Base-by-base conservation (phyloP, 75 land plant genomes). In the Pinus taeda region DNA sequence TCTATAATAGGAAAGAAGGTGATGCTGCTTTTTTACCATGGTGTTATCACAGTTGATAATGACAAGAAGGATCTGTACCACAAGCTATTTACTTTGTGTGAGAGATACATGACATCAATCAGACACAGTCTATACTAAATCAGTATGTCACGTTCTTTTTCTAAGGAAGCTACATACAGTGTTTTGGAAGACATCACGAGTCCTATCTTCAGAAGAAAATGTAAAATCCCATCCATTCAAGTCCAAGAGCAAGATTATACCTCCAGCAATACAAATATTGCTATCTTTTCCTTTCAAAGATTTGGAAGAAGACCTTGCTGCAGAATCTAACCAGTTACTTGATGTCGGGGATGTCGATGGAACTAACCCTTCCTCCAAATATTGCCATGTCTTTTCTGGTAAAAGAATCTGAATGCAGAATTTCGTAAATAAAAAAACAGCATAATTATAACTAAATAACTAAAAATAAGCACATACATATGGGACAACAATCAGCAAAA, bases 241-340 rank as follows among this genome's bases (percentile, higher is more conserved):
- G 72, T 69, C 11, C 13, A 69, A 7, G 11, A 69, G 55, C 5
- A 76, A 62, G 57, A 22, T 7, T 74, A 49, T 85, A 96, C 99
- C 99, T 85, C 99, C 98, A 74, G 90, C 89, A 7, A 97, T 87
- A 81, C 93, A 95, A 74, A 95, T 29, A 74, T 82, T 86, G 29
- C 77, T 88, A 74, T 87, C 89, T 69, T 79, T 84, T 22, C 56
- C 76, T 76, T 94, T 90, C 39, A 78, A 82, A 8, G 74, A 17
- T 73, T 61, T 36, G 15, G 79, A 15, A 57, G 81, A 76, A 56
- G 75, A 71, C 57, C 82, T 85, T 57, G 90, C 59, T 26, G 89
- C 90, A 61, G 82, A 79, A 56, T 95, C 99, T 82, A 97, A 74
- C 99, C 99, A 97, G 56, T 91, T 96, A 36, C 87, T 78, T 79